Base-by-base conservation (phyloP, 768 basidiomycete genomes). In the Russula abietina region DNA sequence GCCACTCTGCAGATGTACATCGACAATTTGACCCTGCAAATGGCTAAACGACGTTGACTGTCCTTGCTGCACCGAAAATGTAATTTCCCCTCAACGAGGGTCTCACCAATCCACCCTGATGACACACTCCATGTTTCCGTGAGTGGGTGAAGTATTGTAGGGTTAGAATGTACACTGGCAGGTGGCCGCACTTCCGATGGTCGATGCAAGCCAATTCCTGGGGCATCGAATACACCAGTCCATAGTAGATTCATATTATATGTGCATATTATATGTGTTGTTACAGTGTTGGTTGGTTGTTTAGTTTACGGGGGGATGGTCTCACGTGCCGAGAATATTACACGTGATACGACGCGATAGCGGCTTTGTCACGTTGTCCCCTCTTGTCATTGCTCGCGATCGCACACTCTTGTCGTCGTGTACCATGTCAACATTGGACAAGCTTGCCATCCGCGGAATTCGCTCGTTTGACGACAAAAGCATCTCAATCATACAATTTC, bases 401-500 rank as follows among this genome's bases (percentile, higher is more conserved):
- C n/a, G n/a, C n/a, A n/a, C n/a, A n/a, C n/a, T 32, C 50, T 30
- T 49, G 59, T 60, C 54, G 12, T 52, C 26, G 55, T 36, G 26
- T 64, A 46, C 59, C 52, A 90, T 91, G 93, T 88, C 93, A 26
- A 81, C 81, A 57, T 79, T 98, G 51, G 88, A 94, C 81, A 96
- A 95, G 75, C 86, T 98, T 48, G 94, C 93, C 16, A 94, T 98
- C 62, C 83, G 94, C 39, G 91, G 91, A 22, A 98, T 97, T 67
- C 88, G 95, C 4, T 93, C 92, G 0, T 98, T 98, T 71, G 96
- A 98, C 78, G 93, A 96, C 83, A 96, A 98, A 70, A 83, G 88
- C 67, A 84, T 94, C 66, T 81, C 91, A 2, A 83, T 98, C 68
- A 96, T 99, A 73, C 91, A 98, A 74, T 99, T 99, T 77, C 98